Evolutionary conservation across 192 early-diverging fungal species (phyloP).

Genomic region (Chytriomyces hyalinus): DNA sequence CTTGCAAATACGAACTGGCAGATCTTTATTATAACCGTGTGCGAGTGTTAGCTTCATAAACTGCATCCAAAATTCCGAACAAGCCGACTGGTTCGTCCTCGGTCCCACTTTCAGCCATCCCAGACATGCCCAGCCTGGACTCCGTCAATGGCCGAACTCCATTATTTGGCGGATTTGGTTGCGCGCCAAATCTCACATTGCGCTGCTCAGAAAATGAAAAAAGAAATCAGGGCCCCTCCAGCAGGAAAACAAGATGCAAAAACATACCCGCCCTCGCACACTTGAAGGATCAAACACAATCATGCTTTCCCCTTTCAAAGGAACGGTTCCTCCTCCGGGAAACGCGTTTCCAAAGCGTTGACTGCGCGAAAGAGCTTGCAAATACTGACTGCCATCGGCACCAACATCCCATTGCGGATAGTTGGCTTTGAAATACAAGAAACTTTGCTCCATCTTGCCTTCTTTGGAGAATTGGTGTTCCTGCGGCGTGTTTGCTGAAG

Average conservation of each 20-base stretch:
- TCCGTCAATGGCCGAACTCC: conserved; percentile 1
- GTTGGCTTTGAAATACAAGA: conserved; percentile 94
- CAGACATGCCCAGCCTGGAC: conserved; percentile 14
- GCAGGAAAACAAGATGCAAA: background rate
- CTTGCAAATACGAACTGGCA: too few relatives aligned
- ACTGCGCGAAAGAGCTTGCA: conserved; percentile 40
- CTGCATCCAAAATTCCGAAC: conserved; percentile 53
- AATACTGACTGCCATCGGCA: conserved; percentile 77
- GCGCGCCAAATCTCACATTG: conserved; percentile 21
- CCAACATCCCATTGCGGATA: conserved; percentile 94
- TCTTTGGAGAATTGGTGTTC: conserved; percentile 68
- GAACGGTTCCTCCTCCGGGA: background rate
- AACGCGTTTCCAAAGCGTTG: background rate
- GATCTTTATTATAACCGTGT: conserved; percentile 13
- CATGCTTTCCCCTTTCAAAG: background rate
- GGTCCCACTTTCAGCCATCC: conserved; percentile 1
- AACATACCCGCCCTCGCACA: background rate
- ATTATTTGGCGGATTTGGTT: background rate
- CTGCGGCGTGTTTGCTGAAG: background rate
- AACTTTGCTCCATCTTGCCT: conserved; percentile 98
- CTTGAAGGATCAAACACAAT: conserved; percentile 9
- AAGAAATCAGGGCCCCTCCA: background rate
- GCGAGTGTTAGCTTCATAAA: conserved; percentile 43
- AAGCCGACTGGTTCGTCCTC: conserved; percentile 39
- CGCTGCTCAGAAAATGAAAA: background rate